These are phyloP conservation scores for Epichloe glyceriae DNA, from an alignment of 2,329 filamentous ascomycete species.

Conservation along the genomic window DNA sequence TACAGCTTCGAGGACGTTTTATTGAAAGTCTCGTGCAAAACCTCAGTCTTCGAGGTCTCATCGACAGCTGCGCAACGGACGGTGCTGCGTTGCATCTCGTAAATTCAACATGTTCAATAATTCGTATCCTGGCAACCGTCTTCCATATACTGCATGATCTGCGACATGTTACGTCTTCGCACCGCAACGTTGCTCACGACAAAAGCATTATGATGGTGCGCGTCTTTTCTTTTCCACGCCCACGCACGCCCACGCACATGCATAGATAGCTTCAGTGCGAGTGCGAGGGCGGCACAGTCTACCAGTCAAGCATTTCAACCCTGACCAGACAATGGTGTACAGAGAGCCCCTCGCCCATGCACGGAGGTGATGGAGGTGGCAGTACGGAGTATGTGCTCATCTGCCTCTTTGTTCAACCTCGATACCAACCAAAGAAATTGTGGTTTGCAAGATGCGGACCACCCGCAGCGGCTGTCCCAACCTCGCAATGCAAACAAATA, in stretches of 20 bases:
- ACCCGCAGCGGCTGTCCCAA: background rate
- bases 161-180: background rate
- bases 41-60: too few relatives aligned
- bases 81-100: too few relatives aligned
- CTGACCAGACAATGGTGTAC: too few relatives aligned
- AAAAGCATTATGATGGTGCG: background rate
- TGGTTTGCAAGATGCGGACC: background rate
- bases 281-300: too few relatives aligned
- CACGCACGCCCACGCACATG: too few relatives aligned
- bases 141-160: background rate
- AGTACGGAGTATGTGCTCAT: background rate
- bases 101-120: background rate
- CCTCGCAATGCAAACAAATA: background rate
- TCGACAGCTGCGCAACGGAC: too few relatives aligned
- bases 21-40: too few relatives aligned
- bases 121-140: background rate
- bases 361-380: background rate
- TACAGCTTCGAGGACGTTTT: too few relatives aligned
- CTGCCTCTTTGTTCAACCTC: background rate
- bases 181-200: background rate
- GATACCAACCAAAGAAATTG: background rate
- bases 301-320: too few relatives aligned
- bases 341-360: background rate
- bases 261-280: too few relatives aligned
- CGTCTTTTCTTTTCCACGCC: background rate